These are phyloP conservation scores for Ogataea corticis DNA, from an alignment of 805 yeast species.

Conservation along the genomic window DNA sequence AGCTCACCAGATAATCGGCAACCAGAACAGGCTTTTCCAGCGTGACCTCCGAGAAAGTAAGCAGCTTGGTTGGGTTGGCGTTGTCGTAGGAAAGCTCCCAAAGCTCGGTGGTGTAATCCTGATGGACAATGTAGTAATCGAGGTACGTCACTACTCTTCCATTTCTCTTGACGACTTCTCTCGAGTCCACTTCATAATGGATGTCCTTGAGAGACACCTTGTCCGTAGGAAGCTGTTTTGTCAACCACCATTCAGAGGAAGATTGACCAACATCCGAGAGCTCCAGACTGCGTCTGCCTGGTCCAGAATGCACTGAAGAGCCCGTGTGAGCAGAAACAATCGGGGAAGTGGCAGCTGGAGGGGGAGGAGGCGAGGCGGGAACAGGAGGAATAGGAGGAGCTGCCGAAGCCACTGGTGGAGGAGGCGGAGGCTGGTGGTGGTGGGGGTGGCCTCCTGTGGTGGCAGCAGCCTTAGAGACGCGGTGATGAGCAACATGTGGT, in stretches of 20 bases:
- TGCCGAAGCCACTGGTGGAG: constrained; percentile 1
- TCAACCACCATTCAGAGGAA: constrained; percentile 64
- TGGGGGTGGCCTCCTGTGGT: constrained; percentile 19
- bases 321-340: constrained; percentile 20
- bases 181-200: constrained; percentile 65
- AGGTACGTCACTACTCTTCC: constrained; percentile 49
- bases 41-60: constrained; percentile 37
- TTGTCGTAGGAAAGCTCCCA: constrained; percentile 58
- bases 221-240: constrained; percentile 55
- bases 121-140: constrained; percentile 71
- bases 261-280: constrained; percentile 22
- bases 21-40: constrained; percentile 42
- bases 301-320: constrained; percentile 15
- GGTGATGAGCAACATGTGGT: constrained; percentile 9
- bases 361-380: too few species aligned
- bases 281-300: constrained; percentile 13
- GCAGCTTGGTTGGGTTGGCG: constrained; percentile 53
- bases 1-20: constrained; percentile 49
- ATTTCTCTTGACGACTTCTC: constrained; percentile 55
- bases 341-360: constrained; percentile 5
- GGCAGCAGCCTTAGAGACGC: constrained; percentile 1
- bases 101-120: constrained; percentile 67
- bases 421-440: constrained; percentile 7
- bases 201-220: constrained; percentile 45
- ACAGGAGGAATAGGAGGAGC: too few species aligned